Conservation (phyloP, 2,329 filamentous ascomycete species). For the Trichoderma citrinoviride region DNA sequence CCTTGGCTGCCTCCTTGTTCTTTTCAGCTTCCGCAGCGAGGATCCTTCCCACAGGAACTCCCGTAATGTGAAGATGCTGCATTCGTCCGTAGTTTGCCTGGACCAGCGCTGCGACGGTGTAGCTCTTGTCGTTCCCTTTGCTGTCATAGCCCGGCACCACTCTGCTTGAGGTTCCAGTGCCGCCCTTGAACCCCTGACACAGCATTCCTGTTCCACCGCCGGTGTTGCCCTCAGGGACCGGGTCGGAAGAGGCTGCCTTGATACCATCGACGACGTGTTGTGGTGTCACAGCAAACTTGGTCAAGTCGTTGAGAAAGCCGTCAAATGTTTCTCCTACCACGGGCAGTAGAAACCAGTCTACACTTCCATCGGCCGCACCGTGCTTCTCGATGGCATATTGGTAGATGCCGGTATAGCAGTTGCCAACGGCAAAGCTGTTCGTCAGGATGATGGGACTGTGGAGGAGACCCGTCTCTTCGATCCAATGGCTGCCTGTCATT, state of each 20-base stretch:
- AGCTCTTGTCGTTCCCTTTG: slow-evolving; percentile 37
- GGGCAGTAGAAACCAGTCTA: slow-evolving; percentile 53
- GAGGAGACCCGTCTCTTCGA: slow-evolving; percentile 56
- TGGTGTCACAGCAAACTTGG: slow-evolving; percentile 49
- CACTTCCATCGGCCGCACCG: slow-evolving; percentile 37
- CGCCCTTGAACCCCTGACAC: slow-evolving; percentile 61
- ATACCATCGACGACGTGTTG: slow-evolving; percentile 54
- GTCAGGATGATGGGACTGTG: slow-evolving; percentile 57
- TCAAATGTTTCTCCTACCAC: slow-evolving; percentile 61
- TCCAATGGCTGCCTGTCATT: slow-evolving; percentile 56
- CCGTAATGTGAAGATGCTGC: slow-evolving; percentile 52
- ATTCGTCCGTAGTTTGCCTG: slow-evolving; percentile 61
- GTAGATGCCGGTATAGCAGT: slow-evolving; percentile 48
- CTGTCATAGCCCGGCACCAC: slow-evolving; percentile 37
- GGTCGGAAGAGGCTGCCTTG: slow-evolving; percentile 45
- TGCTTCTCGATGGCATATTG: slow-evolving; percentile 49
- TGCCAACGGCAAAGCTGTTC: slow-evolving; percentile 55
- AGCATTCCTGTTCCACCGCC: slow-evolving; percentile 65
- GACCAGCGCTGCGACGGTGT: slow-evolving; percentile 56
- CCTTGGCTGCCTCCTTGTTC: slow-evolving; percentile 22
- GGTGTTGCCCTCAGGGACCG: slow-evolving; percentile 56
- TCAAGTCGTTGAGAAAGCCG: slow-evolving; percentile 55
- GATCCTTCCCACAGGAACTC: slow-evolving; percentile 56
- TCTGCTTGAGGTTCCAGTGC: slow-evolving; percentile 57
- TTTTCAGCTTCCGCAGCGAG: slow-evolving; percentile 31